Evolutionary conservation across 2,329 filamentous ascomycete genomes (phyloP).

Genomic region (Exserohilum rostratum): DNA sequence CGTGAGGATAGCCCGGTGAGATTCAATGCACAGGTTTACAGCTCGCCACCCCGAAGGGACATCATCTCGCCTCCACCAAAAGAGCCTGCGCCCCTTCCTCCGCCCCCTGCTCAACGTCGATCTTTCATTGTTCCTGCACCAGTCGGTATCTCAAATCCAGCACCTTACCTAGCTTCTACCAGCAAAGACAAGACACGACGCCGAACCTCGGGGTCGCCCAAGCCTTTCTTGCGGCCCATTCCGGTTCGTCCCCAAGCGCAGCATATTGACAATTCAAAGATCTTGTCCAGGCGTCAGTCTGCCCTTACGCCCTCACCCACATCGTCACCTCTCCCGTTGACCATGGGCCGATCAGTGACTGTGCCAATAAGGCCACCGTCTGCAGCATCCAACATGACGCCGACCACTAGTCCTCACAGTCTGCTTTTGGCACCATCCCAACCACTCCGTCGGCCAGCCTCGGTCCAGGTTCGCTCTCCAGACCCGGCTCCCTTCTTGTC

Average conservation of each 20-base stretch:
- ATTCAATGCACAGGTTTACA: slow-evolving; percentile 33
- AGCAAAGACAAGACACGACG: slow-evolving; percentile 21
- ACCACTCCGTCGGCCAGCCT: slow-evolving; percentile 50
- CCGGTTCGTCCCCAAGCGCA: slow-evolving; percentile 44
- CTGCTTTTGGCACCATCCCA: slow-evolving; percentile 24
- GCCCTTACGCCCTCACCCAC: slow-evolving; percentile 30
- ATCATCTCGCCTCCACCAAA: slow-evolving; percentile 40
- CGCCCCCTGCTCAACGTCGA: slow-evolving; percentile 30
- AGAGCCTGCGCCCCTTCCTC: slow-evolving; percentile 33
- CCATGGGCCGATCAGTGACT: slow-evolving; percentile 42
- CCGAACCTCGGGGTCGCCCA: slow-evolving; percentile 42
- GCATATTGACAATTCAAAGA: slow-evolving; percentile 30
- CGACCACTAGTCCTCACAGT: slow-evolving; percentile 17
- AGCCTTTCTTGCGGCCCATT: slow-evolving; percentile 46
- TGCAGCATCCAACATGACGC: slow-evolving; percentile 16
- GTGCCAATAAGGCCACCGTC: slow-evolving; percentile 30
- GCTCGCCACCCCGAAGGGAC: slow-evolving; percentile 31
- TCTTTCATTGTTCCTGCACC: slow-evolving; percentile 30
- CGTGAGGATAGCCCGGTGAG: slow-evolving; percentile 30
- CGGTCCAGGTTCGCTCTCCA: slow-evolving; percentile 53
- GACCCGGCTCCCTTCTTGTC: slow-evolving; percentile 53
- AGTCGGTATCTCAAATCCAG: slow-evolving; percentile 1
- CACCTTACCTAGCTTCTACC: slow-evolving; percentile 11
- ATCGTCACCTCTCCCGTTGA: slow-evolving; percentile 32
- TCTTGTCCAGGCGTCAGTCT: slow-evolving; percentile 40